Base-by-base conservation (phyloP, 169 alveolate species). In the Plasmodium falciparum region DNA sequence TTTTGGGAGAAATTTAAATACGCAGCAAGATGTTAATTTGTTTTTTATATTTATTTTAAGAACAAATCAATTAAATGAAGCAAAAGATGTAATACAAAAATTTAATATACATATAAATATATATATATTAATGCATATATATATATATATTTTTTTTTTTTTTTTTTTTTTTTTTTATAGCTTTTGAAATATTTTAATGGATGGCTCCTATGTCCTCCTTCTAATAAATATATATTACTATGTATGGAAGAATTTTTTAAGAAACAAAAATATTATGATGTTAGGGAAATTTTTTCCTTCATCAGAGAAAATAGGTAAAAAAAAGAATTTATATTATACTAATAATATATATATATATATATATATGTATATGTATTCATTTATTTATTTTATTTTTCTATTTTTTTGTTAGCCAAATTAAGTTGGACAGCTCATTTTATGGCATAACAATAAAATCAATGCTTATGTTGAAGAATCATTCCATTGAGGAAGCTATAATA, bases 121-220 rank as follows among this genome's bases (percentile, higher is more conserved):
- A 56, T 56, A 56, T 13, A 52, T 52, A n/a, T 52, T 6, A 15
- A 17, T 56, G 6, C 15, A 9, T 50, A 56, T 56, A 13, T 22
- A 56, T 2, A 56, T 56, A 12, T 33, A 33, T 33, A 56, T 66
- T 9, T 45, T 61, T 39, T 17, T 20, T 52, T 22, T n/a, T 24
- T 24, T 24, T 24, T 24, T 24, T 24, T 24, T 33, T 17, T 45
- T 54, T 71, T 73, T 61, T 58, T 66, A 12, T 58, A 73, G 86
- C 61, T 86, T 20, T 74, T 86, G 39, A 86, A 86, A 49, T 72
- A 86, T 86, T 86, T 86, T 54, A 86, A 86, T 43, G 92, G 92
- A 49, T 86, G 92, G 92, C 56, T 86, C 47, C 58, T 86, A 9
- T 86, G 92, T 54, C 92, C 92, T 13, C 92, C 92, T 17, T 86